A percentile compares a stretch with the other conserved stretches of the same genome.
phyloP scores from a whole-genome alignment of 2,329 filamentous ascomycete species.

The Exophiala dermatitidis region DNA sequence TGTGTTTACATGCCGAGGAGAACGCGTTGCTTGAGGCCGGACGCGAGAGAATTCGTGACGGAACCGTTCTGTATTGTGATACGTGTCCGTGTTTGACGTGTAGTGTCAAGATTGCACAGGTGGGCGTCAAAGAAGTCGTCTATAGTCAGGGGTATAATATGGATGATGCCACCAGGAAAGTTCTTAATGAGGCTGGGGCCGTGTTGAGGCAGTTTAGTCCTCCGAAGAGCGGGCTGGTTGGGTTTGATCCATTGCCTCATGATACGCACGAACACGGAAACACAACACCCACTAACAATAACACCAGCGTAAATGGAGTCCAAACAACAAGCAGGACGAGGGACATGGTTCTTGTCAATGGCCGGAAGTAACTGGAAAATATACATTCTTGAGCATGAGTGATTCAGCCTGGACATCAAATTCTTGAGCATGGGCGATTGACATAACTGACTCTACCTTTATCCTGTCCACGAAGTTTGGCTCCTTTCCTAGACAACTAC shows the following conservation, averaged over 20 bases:
- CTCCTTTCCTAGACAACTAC: not conserved
- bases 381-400: too few species aligned
- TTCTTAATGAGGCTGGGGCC: conserved; percentile 79
- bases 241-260: conserved; percentile 6
- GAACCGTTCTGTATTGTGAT: conserved; percentile 82
- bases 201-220: conserved; percentile 67
- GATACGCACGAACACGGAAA: not conserved
- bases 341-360: conserved; percentile 9
- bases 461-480: too few species aligned
- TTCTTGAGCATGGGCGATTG: not conserved
- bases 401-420: too few species aligned
- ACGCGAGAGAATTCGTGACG: conserved; percentile 76
- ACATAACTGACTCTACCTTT: too few species aligned
- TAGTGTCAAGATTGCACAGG: conserved; percentile 96
- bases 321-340: not conserved
- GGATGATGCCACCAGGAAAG: conserved; percentile 73
- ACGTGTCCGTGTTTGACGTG: conserved; percentile 96
- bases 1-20: conserved; percentile 97
- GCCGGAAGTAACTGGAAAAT: not conserved
- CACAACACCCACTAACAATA: not conserved
- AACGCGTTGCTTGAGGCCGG: conserved; percentile 94
- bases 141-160: conserved; percentile 93
- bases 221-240: conserved; percentile 20
- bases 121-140: conserved; percentile 91
- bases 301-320: not conserved